Base-by-base conservation (phyloP, 495 filamentous ascomycete species). In the Aspergillus saccharolyticus region DNA sequence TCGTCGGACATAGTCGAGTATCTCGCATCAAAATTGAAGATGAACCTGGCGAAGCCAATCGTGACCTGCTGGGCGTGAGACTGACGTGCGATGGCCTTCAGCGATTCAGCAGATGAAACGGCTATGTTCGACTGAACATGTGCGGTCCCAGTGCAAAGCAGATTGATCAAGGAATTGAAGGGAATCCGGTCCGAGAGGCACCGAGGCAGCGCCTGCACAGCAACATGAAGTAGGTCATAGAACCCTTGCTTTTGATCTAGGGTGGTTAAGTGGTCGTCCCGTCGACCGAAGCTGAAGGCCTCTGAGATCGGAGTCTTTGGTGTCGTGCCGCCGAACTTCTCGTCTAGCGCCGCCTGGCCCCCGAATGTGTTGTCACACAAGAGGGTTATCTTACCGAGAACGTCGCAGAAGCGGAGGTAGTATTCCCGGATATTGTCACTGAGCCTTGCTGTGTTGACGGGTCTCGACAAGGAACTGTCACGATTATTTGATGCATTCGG, bases 1-100 rank as follows among this genome's bases (percentile, higher is more conserved):
- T 96, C 91, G 64, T 97, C 95, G 9, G 92, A 96, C 88, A 96
- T 96, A 19, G 94, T 97, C 1, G 92, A 90, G 70, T 97, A 97
- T 24, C 90, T 86, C 60, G 93, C 90, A 71, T 99, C 95, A 66
- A 97, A 97, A 53, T 90, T 95, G 76, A 99, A 97, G 30, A 98
- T 97, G 62, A 97, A 98, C 42, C 91, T 78, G 16, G 92, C 89
- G 74, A 97, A 98, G 4, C 95, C 91, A 66, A 96, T 95, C 2
- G 93, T 97, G 20, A 98, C 93, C 70, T 91, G 90, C 63, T 97
- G 92, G 1, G 94, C 93, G 73, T 96, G 89, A 8, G 85, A 89
- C 68, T 98, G 92, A 17, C 89, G 82, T 8, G 95, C 94, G 65
- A 98, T 97, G 1, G 93, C 90, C 70, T 96, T 97, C 4, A 98